Conservation (phyloP, 176 grass and related monocot genomes). For the Bromus sterilis region DNA sequence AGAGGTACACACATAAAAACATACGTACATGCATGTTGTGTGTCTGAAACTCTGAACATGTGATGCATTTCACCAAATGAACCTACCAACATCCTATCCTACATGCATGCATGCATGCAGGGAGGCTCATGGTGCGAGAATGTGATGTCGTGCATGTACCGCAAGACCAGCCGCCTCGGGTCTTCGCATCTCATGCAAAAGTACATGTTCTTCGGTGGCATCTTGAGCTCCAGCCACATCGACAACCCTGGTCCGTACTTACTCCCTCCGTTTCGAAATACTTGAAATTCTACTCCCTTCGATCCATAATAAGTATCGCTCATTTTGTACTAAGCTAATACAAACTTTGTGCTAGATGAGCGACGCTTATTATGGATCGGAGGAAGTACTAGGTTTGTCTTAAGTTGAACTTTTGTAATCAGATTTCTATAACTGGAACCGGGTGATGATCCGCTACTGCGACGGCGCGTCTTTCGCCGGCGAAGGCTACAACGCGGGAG, state of each 20-base stretch:
- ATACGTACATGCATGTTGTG: too few relatives aligned
- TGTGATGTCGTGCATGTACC: constrained; percentile 33
- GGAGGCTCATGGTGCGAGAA: constrained; percentile 83
- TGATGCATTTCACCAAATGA: background rate
- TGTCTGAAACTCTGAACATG: background rate
- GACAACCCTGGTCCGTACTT: constrained; percentile 56
- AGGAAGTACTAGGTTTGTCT: too few relatives aligned
- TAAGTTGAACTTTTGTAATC: too few relatives aligned
- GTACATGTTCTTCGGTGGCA: constrained; percentile 47
- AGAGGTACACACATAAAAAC: constrained; percentile 21
- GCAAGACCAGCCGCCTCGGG: constrained; percentile 40
- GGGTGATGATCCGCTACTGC: constrained; percentile 74
- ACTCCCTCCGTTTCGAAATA: background rate
- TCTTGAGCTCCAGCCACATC: constrained; percentile 44
- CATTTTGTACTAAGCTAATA: too few relatives aligned
- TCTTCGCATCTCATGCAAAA: constrained; percentile 68
- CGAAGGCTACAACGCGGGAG: constrained; percentile 51
- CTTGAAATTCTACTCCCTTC: too few relatives aligned
- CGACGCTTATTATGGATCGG: too few relatives aligned
- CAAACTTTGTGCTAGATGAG: too few relatives aligned
- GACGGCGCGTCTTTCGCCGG: constrained; percentile 80
- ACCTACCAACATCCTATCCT: too few relatives aligned
- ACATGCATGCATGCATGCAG: constrained; percentile 19
- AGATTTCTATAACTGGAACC: constrained; percentile 98
- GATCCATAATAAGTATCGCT: too few relatives aligned